Base-by-base conservation (phyloP, 2,329 filamentous ascomycete species). In the Pseudogymnoascus sp. region DNA sequence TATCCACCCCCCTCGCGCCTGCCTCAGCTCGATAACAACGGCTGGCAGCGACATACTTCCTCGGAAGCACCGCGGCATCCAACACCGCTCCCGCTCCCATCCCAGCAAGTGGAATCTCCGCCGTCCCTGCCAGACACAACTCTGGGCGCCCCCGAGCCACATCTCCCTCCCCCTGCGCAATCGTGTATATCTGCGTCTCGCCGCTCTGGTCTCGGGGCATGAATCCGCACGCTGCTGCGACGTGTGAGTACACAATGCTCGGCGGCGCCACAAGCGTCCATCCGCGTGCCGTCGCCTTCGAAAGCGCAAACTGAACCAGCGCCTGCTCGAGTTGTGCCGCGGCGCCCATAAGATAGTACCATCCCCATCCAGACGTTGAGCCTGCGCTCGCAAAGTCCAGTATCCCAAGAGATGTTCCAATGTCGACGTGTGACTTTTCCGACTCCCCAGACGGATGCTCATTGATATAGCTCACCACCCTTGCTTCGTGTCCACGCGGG, bases 1-100 rank as follows among this genome's bases (percentile, higher is more conserved):
- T 96, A 70, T 95, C 91, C 23, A 89, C 87, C 31, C 95, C 95
- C 41, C 93, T 83, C 0, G 92, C 90, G 34, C 95, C 95, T 0
- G 95, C 95, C 78, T 99, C 95, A 51, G 95, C 95, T 62, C 95
- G 89, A 77, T 96, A 99, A 80, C 93, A 96, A n/a, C 95, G 84
- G 64, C 91, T 96, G 1, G 90, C 86, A 14, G 90, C 95, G 2
- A 96, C 91, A 16, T 88, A 81, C 75, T 92, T 93, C 41, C 91
- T 70, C 0, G 95, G 95, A 0, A 97, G 79, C 2, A 89, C 80
- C 1, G 78, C 74, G 19, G 84, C 81, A 45, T 86, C 82, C 3
- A 98, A 76, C 1, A 84, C 85, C 4, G 84, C 81, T 68, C 89
- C 87, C 13, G 93, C 92, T 73, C 92, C 89, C 85, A 97, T 93